Evolutionary conservation across 2,329 filamentous ascomycete genomes (phyloP), one percentile per base, ranked within the genome.

Genomic region (Beauveria pseudobassiana): DNA sequence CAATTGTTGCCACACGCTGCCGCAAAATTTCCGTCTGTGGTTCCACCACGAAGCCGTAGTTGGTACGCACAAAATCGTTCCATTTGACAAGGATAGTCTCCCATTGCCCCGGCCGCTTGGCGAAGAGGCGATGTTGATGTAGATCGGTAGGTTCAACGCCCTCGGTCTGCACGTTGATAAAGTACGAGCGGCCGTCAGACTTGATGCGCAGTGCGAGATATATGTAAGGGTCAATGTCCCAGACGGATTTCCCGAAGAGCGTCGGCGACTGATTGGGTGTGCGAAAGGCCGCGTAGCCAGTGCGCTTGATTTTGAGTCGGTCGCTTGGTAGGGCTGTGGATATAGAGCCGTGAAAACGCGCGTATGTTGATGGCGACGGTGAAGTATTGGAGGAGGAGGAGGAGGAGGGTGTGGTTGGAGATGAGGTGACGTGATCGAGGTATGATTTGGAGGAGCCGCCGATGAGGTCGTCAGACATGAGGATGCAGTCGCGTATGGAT

Each of bases 91-190:
- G 75, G n/a, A 97, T 84, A 1, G 95, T 97, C 80, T 99, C 93
- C 95, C 95, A 99, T 69, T 93, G 83, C 1, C 92, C 92, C 0
- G 90, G 87, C 9, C 85, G 84, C 69, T 87, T 88, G 9, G 88
- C 82, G 67, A 91, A 96, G 5, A 99, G 76, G 55, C 95, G 82
- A 74, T 99, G 95, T 73, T 99, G 95, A 74, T 98, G 95, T 65
- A 99, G 81, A 73, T 99, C 95, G n/a, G 92, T 93, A 12, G 91
- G 90, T 53, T 96, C 90, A 61, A 99, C 87, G 1, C 90, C 90
- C 71, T 99, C 93, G 3, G 93, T 96, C 78, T 98, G 95, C 18
- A 99, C 79, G 74, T 99, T 99, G 69, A 99, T 86, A 62, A 96
- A 91, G 78, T 98, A 99, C 69, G 90, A 89, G 63, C 95, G 82